Percentiles rank a stretch among this genome's conserved stretches.
Evolutionary conservation across 1,284 basidiomycete species (phyloP).

Genomic region (Trametes sp.): DNA sequence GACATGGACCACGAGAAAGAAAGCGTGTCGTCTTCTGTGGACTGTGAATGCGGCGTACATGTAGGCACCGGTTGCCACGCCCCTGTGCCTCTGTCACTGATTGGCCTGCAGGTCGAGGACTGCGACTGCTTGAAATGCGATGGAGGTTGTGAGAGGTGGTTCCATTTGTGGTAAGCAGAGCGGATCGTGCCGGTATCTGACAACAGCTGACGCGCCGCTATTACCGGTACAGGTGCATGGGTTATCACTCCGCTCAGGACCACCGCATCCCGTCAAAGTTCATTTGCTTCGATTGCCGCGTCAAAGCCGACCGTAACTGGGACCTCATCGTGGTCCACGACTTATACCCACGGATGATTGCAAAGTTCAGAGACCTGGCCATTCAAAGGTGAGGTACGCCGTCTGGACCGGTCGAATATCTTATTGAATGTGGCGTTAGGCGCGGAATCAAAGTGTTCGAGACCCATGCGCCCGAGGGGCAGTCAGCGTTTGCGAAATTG

Average conservation of each 20-base stretch:
- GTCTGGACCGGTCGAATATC: neutral
- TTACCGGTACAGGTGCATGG: constrained; percentile 70
- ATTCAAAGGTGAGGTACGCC: constrained; percentile 62
- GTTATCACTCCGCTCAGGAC: constrained; percentile 69
- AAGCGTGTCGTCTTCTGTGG: constrained; percentile 38
- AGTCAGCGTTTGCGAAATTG: constrained; percentile 62
- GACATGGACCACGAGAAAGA: constrained; percentile 25
- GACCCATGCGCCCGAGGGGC: constrained; percentile 52
- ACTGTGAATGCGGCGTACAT: constrained; percentile 71
- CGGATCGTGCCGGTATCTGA: neutral
- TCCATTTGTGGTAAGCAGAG: constrained; percentile 69
- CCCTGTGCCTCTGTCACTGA: neutral
- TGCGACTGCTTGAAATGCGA: constrained; percentile 67
- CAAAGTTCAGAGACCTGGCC: constrained; percentile 70
- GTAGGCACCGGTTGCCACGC: constrained; percentile 45
- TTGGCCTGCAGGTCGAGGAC: constrained; percentile 45
- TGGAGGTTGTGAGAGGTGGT: constrained; percentile 72
- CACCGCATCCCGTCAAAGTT: constrained; percentile 63
- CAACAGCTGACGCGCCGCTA: neutral
- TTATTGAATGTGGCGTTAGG: constrained; percentile 46
- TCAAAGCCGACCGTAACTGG: constrained; percentile 70
- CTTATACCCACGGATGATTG: constrained; percentile 64
- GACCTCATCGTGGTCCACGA: constrained; percentile 65
- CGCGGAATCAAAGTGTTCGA: constrained; percentile 79
- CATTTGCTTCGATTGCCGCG: constrained; percentile 74